phyloP scores from a whole-genome alignment of 1,284 basidiomycete species.

The Marasmius oreades region DNA sequence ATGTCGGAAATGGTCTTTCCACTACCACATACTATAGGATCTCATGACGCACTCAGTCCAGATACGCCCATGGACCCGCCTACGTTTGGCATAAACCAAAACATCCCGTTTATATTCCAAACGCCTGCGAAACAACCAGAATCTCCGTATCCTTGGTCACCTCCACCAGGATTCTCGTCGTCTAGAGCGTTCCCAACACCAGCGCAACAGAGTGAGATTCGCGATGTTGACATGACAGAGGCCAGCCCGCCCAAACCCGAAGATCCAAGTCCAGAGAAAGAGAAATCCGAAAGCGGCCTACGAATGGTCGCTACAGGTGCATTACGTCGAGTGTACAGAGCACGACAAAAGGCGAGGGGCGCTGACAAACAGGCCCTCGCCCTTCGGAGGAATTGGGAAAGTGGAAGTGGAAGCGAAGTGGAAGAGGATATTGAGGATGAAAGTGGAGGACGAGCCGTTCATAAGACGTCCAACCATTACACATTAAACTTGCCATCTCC shows the following conservation, averaged over 20 bases:
- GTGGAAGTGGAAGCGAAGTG: conserved; percentile 26
- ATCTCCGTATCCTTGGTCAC: conserved; percentile 55
- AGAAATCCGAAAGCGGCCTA: conserved; percentile 32
- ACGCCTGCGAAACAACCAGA: conserved; percentile 47
- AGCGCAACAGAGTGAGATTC: conserved; percentile 37
- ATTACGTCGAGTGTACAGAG: conserved; percentile 63
- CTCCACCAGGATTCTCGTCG: conserved; percentile 55
- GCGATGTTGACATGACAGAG: conserved; percentile 73
- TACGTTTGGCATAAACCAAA: conserved; percentile 57
- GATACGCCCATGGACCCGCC: conserved; percentile 44
- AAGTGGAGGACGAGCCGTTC: conserved; percentile 42
- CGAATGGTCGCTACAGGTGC: conserved; percentile 64
- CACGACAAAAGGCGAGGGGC: conserved; percentile 48
- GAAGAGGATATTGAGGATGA: conserved; percentile 39
- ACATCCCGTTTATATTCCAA: conserved; percentile 70
- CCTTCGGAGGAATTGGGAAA: conserved; percentile 23
- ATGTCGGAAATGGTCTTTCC: background rate
- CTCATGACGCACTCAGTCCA: conserved; percentile 48
- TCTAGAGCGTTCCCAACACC: conserved; percentile 55
- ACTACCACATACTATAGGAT: conserved; percentile 35
- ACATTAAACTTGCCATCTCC: conserved; percentile 73
- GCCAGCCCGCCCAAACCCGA: conserved; percentile 54
- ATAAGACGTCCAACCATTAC: conserved; percentile 72
- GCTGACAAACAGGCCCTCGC: conserved; percentile 21
- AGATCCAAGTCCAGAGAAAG: conserved; percentile 20